A percentile compares a stretch with the other conserved stretches of the same genome.
Evolutionary conservation across 2,329 filamentous ascomycete species (phyloP).

Genomic region (Aaosphaeria pasadenensis): DNA sequence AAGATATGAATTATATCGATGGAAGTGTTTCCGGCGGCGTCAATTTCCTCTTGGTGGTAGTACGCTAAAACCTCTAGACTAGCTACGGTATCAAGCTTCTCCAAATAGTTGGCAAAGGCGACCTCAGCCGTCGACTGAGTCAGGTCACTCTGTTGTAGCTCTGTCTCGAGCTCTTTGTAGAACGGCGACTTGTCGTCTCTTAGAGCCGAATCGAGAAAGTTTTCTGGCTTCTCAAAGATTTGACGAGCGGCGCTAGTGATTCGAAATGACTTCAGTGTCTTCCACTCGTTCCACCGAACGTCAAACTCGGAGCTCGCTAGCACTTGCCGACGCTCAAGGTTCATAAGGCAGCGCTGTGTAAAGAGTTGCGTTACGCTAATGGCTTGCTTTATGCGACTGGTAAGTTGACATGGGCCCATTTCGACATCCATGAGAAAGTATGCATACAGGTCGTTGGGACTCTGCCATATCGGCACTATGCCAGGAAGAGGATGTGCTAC

Average conservation of each 20-base stretch:
- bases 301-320: neutral
- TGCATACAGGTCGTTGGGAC: constrained; percentile 24
- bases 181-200: constrained; percentile 30
- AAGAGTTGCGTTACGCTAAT: constrained; percentile 28
- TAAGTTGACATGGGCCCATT: constrained; percentile 24
- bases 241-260: constrained; percentile 20
- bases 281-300: constrained; percentile 16
- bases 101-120: neutral
- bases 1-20: neutral
- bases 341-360: constrained; percentile 28
- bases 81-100: neutral
- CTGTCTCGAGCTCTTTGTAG: constrained; percentile 18
- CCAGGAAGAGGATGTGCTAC: neutral
- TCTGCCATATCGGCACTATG: neutral
- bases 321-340: constrained; percentile 15
- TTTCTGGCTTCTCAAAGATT: constrained; percentile 34
- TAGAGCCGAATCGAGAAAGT: constrained; percentile 27
- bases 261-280: neutral
- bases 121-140: neutral
- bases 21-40: neutral
- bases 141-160: constrained; percentile 16
- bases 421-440: constrained; percentile 31
- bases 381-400: constrained; percentile 33
- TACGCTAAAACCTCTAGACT: neutral
- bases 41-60: neutral